phyloP scores from a whole-genome alignment of 345 rosid species.

The Heritiera fomes region DNA sequence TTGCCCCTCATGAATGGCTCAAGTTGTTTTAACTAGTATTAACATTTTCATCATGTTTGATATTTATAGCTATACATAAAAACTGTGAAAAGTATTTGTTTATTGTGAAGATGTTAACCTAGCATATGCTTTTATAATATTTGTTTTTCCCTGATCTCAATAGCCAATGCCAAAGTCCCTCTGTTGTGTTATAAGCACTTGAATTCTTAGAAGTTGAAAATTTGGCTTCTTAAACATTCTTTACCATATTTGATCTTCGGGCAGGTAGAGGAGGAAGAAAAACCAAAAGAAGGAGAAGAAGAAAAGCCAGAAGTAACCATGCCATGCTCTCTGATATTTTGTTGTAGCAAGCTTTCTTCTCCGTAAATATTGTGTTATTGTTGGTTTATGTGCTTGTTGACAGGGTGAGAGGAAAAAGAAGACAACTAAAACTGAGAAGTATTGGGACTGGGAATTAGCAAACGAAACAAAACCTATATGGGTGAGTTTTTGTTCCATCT shows the following conservation, averaged over 20 bases:
- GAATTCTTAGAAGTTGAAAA: background rate
- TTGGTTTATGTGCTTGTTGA: constrained; percentile 22
- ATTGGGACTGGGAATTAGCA: constrained; percentile 98
- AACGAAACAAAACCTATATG: constrained; percentile 96
- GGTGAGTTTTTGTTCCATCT: constrained; percentile 49
- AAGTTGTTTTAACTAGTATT: background rate
- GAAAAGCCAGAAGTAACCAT: constrained; percentile 57
- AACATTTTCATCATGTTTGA: background rate
- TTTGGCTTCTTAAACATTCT: background rate
- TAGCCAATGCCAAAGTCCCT: background rate
- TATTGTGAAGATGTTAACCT: background rate
- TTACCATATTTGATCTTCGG: constrained; percentile 18
- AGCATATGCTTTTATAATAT: background rate
- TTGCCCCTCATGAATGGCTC: background rate
- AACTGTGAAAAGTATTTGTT: background rate
- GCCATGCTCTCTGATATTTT: background rate
- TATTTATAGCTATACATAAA: background rate
- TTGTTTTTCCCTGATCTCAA: background rate
- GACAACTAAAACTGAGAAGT: constrained; percentile 90
- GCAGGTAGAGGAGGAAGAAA: constrained; percentile 95
- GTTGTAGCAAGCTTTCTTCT: constrained; percentile 10
- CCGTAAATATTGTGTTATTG: background rate
- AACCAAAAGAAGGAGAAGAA: constrained; percentile 71
- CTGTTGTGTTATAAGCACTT: background rate
- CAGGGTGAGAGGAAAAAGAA: constrained; percentile 81